Percentiles rank a stretch among this genome's conserved stretches.
Conservation (phyloP, 768 basidiomycete genomes). For the Podaxis mareebaensis region DNA sequence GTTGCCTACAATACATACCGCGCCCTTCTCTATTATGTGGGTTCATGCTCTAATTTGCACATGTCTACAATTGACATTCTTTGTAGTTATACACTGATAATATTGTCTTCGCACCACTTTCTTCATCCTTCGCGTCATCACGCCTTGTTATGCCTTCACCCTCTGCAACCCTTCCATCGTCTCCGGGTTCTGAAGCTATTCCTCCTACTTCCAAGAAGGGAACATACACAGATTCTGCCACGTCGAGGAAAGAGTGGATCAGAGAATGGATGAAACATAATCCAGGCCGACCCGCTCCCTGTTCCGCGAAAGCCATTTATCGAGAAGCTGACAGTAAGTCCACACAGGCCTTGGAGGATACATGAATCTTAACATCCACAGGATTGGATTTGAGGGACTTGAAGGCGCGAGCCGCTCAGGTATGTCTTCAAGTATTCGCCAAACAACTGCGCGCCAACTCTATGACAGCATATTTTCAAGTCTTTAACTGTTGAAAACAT, state of each 20-base stretch:
- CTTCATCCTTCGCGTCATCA: slow-evolving; percentile 58
- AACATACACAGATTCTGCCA: slow-evolving; percentile 26
- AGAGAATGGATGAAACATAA: slow-evolving; percentile 62
- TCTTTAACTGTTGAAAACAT: slow-evolving; percentile 79
- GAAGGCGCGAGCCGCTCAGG: slow-evolving; percentile 69
- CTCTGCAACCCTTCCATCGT: slow-evolving; percentile 24
- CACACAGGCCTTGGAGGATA: background rate
- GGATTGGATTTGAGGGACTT: slow-evolving; percentile 73
- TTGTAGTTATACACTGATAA: slow-evolving; percentile 80
- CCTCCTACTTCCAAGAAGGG: slow-evolving; percentile 17
- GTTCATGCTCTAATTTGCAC: slow-evolving; percentile 19
- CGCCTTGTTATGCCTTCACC: slow-evolving; percentile 26
- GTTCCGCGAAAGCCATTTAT: slow-evolving; percentile 84
- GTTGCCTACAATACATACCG: slow-evolving; percentile 48
- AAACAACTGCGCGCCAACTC: background rate
- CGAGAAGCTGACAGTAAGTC: slow-evolving; percentile 78
- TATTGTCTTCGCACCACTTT: slow-evolving; percentile 81
- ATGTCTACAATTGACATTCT: background rate
- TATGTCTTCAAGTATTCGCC: slow-evolving; percentile 17
- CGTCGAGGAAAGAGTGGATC: slow-evolving; percentile 65
- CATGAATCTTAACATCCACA: slow-evolving; percentile 25
- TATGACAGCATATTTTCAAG: slow-evolving; percentile 66
- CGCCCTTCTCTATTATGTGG: slow-evolving; percentile 72
- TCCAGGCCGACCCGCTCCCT: slow-evolving; percentile 62
- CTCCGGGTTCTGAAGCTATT: slow-evolving; percentile 31